Conservation (phyloP, 371 early-diverging fungal species). For the Mycotypha africana region DNA sequence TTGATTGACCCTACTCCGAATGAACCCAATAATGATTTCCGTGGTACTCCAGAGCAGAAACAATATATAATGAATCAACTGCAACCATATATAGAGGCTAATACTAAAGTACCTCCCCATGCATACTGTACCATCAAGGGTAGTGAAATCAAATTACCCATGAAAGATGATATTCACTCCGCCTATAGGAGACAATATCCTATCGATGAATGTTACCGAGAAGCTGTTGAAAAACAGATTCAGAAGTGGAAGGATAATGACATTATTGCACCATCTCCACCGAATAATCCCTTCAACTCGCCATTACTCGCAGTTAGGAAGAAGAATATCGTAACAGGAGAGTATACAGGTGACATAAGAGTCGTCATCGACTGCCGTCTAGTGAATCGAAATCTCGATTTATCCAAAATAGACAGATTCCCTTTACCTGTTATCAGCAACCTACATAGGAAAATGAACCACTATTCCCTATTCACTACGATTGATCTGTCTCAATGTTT, state of each 20-base stretch:
- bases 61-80: neutral
- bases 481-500: neutral
- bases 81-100: neutral
- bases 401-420: neutral
- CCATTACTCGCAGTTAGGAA: neutral
- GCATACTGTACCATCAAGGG: neutral
- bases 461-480: neutral
- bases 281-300: neutral
- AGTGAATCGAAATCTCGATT: neutral
- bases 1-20: neutral
- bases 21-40: neutral
- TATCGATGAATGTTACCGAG: neutral
- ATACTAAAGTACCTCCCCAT: neutral
- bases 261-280: neutral
- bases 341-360: neutral
- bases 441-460: neutral
- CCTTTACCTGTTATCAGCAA: neutral
- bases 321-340: neutral
- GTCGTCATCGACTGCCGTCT: neutral
- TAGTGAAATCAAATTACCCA: neutral
- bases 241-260: neutral
- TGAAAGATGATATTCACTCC: neutral
- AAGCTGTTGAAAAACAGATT: neutral
- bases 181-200: neutral
- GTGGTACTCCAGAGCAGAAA: too few species aligned